Percentiles rank a stretch among this genome's conserved stretches.
These are phyloP conservation scores for Gastrolobium villosum DNA, from an alignment of 306 rosid genomes.

Conservation along the genomic window DNA sequence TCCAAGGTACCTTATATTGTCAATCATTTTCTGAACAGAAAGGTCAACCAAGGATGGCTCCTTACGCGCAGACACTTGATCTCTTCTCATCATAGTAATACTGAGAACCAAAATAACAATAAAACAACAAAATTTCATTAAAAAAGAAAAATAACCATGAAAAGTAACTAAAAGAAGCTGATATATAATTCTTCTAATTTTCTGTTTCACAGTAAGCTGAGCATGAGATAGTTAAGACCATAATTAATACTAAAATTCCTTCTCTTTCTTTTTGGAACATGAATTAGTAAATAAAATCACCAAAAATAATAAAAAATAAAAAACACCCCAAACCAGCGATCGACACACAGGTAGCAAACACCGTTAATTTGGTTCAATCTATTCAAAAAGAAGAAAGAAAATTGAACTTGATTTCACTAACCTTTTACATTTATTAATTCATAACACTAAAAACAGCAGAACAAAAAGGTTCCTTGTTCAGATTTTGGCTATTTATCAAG, in stretches of 20 bases:
- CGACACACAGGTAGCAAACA: conserved; percentile 1
- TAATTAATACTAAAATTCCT: not conserved
- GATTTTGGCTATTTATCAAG: not conserved
- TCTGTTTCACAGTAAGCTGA: conserved; percentile 8
- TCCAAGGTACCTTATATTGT: conserved; percentile 85
- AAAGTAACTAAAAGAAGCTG: conserved; percentile 5
- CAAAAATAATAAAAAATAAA: not conserved
- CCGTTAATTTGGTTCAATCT: conserved; percentile 22
- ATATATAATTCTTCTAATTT: not conserved
- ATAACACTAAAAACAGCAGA: conserved; percentile 38
- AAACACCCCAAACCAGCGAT: not conserved
- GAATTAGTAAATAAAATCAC: conserved; percentile 14
- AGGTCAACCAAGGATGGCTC: conserved; percentile 77
- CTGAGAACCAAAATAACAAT: conserved; percentile 33
- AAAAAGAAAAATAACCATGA: conserved; percentile 1
- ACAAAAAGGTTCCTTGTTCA: conserved; percentile 15
- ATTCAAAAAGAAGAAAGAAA: not conserved
- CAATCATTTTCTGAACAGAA: conserved; percentile 73
- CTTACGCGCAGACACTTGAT: conserved; percentile 38
- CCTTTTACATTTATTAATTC: not conserved
- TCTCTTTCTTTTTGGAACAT: not conserved
- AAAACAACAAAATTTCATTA: not conserved
- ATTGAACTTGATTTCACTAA: conserved; percentile 15
- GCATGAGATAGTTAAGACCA: not conserved
- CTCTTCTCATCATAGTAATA: conserved; percentile 52